Percentiles rank a stretch among this genome's conserved stretches.
Conservation (phyloP, 768 basidiomycete genomes). For the Naganishia onofrii region DNA sequence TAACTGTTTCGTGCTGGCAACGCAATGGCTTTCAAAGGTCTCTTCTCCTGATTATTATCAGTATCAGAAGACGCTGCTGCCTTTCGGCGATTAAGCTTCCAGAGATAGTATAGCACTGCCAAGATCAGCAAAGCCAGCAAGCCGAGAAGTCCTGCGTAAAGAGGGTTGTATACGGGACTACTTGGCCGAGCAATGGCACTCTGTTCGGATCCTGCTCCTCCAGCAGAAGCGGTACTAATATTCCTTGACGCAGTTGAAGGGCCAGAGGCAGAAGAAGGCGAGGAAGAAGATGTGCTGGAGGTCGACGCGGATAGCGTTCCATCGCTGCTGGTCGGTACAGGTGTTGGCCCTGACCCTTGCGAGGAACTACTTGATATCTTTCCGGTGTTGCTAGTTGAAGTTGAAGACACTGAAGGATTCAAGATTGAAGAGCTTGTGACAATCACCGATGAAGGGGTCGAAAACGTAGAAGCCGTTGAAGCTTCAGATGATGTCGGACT, state of each 20-base stretch:
- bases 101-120: background rate
- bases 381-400: no score
- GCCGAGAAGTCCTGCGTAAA: background rate
- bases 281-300: background rate
- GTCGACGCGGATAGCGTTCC: background rate
- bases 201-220: constrained; percentile 7
- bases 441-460: background rate
- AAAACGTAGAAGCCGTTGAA: background rate
- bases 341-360: background rate
- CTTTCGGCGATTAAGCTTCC: background rate
- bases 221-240: background rate
- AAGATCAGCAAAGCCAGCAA: background rate
- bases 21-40: background rate
- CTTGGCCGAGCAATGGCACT: background rate
- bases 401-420: no score
- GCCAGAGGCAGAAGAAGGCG: background rate
- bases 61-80: background rate
- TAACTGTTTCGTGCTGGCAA: constrained; percentile 4
- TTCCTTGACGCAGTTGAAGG: background rate
- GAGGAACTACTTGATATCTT: no score
- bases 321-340: background rate
- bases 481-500: background rate
- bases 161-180: background rate
- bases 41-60: background rate
- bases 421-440: no score